phyloP scores from a whole-genome alignment of 2,329 filamentous ascomycete species.

The Phialophora chinensis region DNA sequence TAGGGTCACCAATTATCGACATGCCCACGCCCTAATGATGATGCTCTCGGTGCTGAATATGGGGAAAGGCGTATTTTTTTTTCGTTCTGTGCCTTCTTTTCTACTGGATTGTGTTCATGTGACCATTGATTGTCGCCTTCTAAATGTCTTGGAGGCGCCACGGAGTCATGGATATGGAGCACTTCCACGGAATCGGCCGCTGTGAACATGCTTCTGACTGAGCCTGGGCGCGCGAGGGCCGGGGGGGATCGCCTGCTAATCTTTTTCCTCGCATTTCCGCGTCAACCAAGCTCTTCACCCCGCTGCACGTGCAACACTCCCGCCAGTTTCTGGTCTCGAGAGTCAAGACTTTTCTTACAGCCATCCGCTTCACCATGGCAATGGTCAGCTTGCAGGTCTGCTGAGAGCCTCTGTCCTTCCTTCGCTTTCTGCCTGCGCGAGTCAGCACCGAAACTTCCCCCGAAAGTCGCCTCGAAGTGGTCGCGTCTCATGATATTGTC shows the following conservation, averaged over 20 bases:
- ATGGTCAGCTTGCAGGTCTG: background rate
- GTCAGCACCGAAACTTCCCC: background rate
- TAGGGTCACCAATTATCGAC: slow-evolving; percentile 15
- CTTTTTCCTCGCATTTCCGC: slow-evolving; percentile 1
- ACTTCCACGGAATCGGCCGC: background rate
- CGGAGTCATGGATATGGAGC: background rate
- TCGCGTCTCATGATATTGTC: slow-evolving; percentile 8
- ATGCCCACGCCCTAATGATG: slow-evolving; percentile 5
- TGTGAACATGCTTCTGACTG: background rate
- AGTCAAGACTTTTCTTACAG: background rate
- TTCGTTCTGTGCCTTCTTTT: background rate
- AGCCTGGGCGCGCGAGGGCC: background rate
- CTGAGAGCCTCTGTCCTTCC: background rate
- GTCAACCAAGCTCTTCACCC: slow-evolving; percentile 5
- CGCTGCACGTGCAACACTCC: background rate
- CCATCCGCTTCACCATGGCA: background rate
- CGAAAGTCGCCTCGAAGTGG: slow-evolving; percentile 1
- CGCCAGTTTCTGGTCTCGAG: background rate
- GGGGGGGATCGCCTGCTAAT: slow-evolving; percentile 2
- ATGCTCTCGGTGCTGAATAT: slow-evolving; percentile 6
- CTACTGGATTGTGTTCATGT: background rate
- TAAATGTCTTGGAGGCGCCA: background rate
- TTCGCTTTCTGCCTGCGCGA: background rate
- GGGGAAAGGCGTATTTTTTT: background rate
- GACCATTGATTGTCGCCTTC: background rate